phyloP scores from a whole-genome alignment of 2,329 filamentous ascomycete species.

The Polychaeton citri region DNA sequence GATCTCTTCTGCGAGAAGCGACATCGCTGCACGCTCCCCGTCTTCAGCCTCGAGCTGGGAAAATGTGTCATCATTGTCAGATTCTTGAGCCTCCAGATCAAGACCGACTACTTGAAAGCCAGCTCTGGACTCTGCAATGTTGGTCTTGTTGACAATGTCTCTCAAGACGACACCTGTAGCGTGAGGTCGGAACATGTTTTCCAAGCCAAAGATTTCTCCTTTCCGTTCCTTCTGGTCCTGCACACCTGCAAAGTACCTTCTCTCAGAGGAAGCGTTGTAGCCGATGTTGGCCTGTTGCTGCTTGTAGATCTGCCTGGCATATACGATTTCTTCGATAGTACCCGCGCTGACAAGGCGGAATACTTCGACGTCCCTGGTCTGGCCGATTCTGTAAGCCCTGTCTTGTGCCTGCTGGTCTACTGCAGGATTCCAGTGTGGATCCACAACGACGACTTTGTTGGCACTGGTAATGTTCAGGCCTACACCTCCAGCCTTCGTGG shows the following conservation, averaged over 20 bases:
- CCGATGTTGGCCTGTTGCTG: constrained; percentile 98
- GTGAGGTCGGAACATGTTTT: constrained; percentile 75
- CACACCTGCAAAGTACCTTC: constrained; percentile 89
- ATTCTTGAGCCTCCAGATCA: constrained; percentile 53
- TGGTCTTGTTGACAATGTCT: constrained; percentile 98
- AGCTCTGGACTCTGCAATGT: constrained; percentile 82
- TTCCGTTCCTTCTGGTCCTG: constrained; percentile 71
- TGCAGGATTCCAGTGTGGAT: constrained; percentile 94
- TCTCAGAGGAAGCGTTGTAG: constrained; percentile 82
- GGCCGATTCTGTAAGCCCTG: constrained; percentile 88
- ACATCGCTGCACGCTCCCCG: constrained; percentile 53
- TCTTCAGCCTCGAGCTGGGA: constrained; percentile 24
- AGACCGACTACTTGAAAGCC: constrained; percentile 71
- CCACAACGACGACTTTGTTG: constrained; percentile 94
- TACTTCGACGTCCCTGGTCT: constrained; percentile 84
- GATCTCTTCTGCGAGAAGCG: constrained; percentile 55
- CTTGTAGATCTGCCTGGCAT: constrained; percentile 95
- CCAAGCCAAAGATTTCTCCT: constrained; percentile 85
- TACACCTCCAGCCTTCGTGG: constrained; percentile 82
- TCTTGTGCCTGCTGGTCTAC: constrained; percentile 95
- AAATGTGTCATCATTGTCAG: constrained; percentile 34
- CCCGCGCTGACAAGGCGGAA: constrained; percentile 83
- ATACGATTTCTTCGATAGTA: constrained; percentile 94
- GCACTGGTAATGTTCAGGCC: constrained; percentile 94
- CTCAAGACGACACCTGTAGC: constrained; percentile 66